Percentiles rank a stretch among this genome's conserved stretches.
Evolutionary conservation across 2,329 filamentous ascomycete genomes (phyloP).

Genomic region (Penicillium sp.): DNA sequence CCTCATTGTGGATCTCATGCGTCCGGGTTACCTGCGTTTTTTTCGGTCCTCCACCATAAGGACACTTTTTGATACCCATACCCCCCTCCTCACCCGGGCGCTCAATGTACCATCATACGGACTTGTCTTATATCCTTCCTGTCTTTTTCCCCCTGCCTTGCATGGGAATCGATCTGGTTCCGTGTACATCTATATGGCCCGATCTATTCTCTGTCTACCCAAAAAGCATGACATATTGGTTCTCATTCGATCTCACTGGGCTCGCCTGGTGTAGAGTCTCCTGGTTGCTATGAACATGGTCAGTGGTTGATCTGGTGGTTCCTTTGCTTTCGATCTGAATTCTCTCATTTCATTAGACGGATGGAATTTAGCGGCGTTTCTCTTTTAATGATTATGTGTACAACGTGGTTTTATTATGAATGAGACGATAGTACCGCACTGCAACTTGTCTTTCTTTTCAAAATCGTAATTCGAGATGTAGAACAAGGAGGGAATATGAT

Average conservation of each 20-base stretch:
- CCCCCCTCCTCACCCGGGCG: conserved; percentile 12
- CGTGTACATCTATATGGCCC: background rate
- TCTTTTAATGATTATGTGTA: conserved; percentile 14
- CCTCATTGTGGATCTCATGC: conserved; percentile 1
- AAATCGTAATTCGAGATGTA: background rate
- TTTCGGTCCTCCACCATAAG: conserved; percentile 5
- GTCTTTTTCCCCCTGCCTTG: background rate
- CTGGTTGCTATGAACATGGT: conserved; percentile 25
- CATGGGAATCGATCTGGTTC: background rate
- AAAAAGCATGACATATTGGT: conserved; percentile 9
- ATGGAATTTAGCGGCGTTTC: conserved; percentile 12
- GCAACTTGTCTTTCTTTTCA: background rate
- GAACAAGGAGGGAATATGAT: background rate
- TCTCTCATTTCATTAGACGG: conserved; percentile 9
- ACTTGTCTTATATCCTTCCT: conserved; percentile 7
- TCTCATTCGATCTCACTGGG: background rate
- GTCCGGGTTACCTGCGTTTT: conserved; percentile 3
- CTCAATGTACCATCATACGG: conserved; percentile 20
- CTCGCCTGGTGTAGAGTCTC: background rate
- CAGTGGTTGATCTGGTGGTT: conserved; percentile 9
- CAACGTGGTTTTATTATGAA: conserved; percentile 16
- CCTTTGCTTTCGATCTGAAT: background rate
- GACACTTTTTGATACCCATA: conserved; percentile 23
- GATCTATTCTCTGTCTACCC: background rate
- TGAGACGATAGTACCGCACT: conserved; percentile 16